Evolutionary conservation across 192 early-diverging fungal species (phyloP).

Genomic region (Podila clonocystis): DNA sequence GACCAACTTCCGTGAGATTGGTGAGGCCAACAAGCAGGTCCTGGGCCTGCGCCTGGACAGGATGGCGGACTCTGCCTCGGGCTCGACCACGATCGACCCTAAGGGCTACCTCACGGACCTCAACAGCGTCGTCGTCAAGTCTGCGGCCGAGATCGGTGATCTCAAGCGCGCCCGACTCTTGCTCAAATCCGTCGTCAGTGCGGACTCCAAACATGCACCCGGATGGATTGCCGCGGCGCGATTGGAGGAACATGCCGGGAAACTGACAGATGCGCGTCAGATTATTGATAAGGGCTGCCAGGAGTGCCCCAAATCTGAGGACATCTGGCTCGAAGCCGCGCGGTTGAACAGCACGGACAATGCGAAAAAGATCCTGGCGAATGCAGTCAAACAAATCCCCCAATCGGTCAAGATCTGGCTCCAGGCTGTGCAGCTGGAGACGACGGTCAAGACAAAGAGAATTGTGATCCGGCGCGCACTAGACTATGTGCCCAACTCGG

Average conservation of each 20-base stretch:
- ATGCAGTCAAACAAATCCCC: slow-evolving; percentile 89
- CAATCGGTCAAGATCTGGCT: slow-evolving; percentile 95
- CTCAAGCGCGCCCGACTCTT: slow-evolving; percentile 91
- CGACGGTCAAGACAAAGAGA: slow-evolving; percentile 78
- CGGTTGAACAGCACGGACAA: slow-evolving; percentile 86
- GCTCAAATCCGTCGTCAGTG: slow-evolving; percentile 88
- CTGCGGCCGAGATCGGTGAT: slow-evolving; percentile 86
- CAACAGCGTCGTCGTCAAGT: slow-evolving; percentile 82
- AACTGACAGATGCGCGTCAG: slow-evolving; percentile 82
- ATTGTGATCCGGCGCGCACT: slow-evolving; percentile 89
- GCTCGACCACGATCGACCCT: slow-evolving; percentile 91
- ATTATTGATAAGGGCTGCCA: slow-evolving; percentile 93
- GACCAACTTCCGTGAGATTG: slow-evolving; percentile 92
- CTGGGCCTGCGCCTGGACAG: slow-evolving; percentile 92
- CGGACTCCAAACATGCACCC: slow-evolving; percentile 96
- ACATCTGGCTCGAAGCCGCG: slow-evolving; percentile 97
- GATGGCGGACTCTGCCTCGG: slow-evolving; percentile 87
- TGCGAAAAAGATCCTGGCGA: slow-evolving; percentile 91
- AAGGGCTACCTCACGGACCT: slow-evolving; percentile 97
- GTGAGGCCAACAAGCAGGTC: slow-evolving; percentile 92
- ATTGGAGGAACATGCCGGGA: slow-evolving; percentile 92
- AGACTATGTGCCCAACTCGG: slow-evolving; percentile 93
- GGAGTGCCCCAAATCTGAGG: slow-evolving; percentile 93
- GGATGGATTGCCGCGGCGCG: slow-evolving; percentile 99
- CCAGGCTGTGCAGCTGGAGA: slow-evolving; percentile 86